Conservation (phyloP, 2,329 filamentous ascomycete species). For the Botrytis fabae region DNA sequence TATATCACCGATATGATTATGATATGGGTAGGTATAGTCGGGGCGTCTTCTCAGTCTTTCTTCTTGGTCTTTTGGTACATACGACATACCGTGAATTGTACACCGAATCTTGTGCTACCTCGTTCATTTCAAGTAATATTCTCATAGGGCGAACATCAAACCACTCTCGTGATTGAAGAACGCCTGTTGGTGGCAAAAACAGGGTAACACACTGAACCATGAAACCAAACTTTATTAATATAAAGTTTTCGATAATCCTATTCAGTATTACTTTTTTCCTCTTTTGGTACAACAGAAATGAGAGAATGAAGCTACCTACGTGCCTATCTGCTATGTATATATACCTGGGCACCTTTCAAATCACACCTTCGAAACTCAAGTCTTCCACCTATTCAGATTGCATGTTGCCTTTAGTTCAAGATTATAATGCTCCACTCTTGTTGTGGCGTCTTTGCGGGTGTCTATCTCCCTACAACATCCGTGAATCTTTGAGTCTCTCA, state of each 20-base stretch:
- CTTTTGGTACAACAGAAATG: not conserved
- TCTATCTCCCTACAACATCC: constrained; percentile 11
- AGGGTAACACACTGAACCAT: not conserved
- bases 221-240: constrained; percentile 19
- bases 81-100: not conserved
- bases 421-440: constrained; percentile 2
- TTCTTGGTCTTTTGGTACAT: not conserved
- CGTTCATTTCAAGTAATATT: not conserved
- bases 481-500: not conserved
- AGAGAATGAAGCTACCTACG: not conserved
- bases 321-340: not conserved
- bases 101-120: not conserved
- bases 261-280: not conserved
- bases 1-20: not conserved
- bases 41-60: not conserved
- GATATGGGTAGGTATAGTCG: not conserved
- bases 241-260: constrained; percentile 1
- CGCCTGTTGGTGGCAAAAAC: constrained; percentile 13
- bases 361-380: not conserved
- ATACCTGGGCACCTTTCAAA: not conserved
- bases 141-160: not conserved
- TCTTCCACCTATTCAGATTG: not conserved
- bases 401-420: not conserved
- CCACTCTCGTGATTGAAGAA: constrained; percentile 4
- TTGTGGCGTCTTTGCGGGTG: constrained; percentile 2